Evolutionary conservation across 2,329 filamentous ascomycete species (phyloP).

Genomic region (Cordyceps cicadae): DNA sequence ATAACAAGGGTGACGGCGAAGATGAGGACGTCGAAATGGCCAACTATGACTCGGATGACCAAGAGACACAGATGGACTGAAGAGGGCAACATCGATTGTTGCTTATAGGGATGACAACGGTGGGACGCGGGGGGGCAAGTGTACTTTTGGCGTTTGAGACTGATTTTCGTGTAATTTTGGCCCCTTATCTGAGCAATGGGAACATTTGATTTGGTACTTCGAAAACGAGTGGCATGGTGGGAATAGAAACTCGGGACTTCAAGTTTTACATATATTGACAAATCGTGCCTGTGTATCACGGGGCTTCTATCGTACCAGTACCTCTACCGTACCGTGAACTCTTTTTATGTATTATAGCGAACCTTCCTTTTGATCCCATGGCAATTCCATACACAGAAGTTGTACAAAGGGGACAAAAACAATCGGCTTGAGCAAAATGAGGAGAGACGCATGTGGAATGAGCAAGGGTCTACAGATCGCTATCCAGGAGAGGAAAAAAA

Average conservation of each 20-base stretch:
- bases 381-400: not conserved
- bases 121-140: constrained; percentile 12
- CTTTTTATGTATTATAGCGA: not conserved
- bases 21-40: constrained; percentile 44
- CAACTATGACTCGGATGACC: constrained; percentile 37
- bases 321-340: not conserved
- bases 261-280: not conserved
- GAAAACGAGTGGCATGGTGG: not conserved
- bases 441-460: not conserved
- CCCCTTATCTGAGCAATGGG: not conserved
- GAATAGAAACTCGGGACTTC: not conserved
- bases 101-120: constrained; percentile 25
- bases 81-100: not conserved
- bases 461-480: not conserved
- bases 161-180: not conserved
- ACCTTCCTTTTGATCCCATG: not conserved
- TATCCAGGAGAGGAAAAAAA: constrained; percentile 6
- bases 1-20: constrained; percentile 27
- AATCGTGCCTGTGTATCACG: not conserved
- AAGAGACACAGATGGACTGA: constrained; percentile 25
- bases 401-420: not conserved
- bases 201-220: not conserved
- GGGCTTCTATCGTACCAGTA: not conserved
- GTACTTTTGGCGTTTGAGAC: constrained; percentile 11
- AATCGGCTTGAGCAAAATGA: not conserved